Evolutionary conservation across 1,284 basidiomycete species (phyloP).

Genomic region (Cerioporus squamosus): DNA sequence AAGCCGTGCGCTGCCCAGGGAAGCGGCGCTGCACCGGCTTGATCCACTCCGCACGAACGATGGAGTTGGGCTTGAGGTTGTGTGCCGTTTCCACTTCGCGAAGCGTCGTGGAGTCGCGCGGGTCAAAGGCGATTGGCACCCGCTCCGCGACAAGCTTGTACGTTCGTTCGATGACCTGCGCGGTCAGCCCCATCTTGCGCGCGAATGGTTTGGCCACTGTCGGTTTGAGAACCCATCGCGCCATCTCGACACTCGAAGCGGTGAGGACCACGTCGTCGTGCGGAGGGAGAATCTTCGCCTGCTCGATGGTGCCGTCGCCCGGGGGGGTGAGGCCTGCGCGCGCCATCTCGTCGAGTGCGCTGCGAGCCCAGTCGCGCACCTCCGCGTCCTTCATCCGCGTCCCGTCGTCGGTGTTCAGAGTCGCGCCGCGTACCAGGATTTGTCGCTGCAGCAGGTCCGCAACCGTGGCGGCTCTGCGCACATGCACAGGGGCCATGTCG

Average conservation of each 20-base stretch:
- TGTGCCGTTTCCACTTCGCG: neutral
- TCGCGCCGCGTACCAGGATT: neutral
- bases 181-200: conserved; percentile 1
- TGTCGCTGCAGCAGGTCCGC: conserved; percentile 3
- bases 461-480: neutral
- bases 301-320: neutral
- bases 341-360: neutral
- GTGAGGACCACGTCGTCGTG: conserved; percentile 4
- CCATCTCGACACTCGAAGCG: neutral
- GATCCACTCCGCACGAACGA: neutral
- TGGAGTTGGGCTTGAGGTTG: neutral
- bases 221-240: neutral
- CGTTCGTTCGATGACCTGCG: neutral
- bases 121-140: conserved; percentile 5
- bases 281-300: neutral
- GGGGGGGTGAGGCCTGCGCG: neutral
- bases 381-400: neutral
- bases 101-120: neutral
- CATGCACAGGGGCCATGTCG: neutral
- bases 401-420: neutral
- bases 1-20: neutral
- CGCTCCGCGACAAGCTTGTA: conserved; percentile 10
- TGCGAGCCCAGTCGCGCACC: neutral
- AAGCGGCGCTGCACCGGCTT: neutral
- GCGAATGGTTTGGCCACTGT: conserved; percentile 4